phyloP scores from a whole-genome alignment of 257 asterid genomes.

The Solanum medicagineum region DNA sequence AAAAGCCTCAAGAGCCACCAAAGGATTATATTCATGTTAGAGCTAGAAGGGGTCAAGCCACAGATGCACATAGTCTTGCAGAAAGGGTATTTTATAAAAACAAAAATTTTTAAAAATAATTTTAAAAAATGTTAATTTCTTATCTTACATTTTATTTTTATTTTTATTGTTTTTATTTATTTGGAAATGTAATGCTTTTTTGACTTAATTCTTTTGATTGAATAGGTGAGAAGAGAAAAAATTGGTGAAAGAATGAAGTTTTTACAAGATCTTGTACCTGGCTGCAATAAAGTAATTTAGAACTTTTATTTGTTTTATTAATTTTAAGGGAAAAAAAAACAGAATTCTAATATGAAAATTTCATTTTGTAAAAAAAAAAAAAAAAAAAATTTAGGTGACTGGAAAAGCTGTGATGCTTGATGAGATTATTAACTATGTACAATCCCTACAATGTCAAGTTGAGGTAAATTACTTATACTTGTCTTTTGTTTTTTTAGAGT shows the following conservation, averaged over 20 bases:
- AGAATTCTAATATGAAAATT: not conserved
- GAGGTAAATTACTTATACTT: constrained; percentile 33
- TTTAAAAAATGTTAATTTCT: not conserved
- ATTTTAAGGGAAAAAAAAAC: not conserved
- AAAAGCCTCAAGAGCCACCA: constrained; percentile 36
- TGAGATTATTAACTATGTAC: constrained; percentile 84
- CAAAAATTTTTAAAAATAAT: not conserved
- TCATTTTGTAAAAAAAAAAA: not conserved
- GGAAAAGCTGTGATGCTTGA: constrained; percentile 98
- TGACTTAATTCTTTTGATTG: not conserved
- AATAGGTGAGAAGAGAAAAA: constrained; percentile 81
- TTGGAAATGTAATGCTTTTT: not conserved
- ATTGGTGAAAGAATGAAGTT: constrained; percentile 87
- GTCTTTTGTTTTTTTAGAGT: not conserved
- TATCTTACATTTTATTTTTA: too few species aligned
- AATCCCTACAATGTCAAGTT: constrained; percentile 77
- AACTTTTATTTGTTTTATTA: not conserved
- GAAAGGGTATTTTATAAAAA: constrained; percentile 45
- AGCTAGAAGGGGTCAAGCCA: constrained; percentile 93
- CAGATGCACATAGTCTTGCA: constrained; percentile 94
- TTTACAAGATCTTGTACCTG: constrained; percentile 88
- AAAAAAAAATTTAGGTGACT: constrained; percentile 36
- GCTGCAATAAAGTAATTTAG: constrained; percentile 68
- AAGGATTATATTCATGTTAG: constrained; percentile 93
- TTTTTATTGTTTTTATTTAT: too few species aligned